Conservation (phyloP, 495 filamentous ascomycete genomes). For the Penicillium cataractarum region DNA sequence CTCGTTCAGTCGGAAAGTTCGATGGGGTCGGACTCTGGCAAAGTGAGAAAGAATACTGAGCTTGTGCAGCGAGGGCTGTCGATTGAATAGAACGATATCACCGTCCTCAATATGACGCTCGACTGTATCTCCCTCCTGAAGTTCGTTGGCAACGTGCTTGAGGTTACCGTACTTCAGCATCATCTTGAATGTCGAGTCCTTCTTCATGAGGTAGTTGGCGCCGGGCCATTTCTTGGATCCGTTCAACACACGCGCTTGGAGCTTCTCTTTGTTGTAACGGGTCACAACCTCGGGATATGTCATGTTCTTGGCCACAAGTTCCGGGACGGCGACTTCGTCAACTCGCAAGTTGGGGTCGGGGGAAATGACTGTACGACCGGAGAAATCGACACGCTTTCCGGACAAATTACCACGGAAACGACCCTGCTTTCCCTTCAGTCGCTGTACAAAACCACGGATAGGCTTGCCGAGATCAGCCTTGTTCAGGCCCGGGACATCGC, state of each 20-base stretch:
- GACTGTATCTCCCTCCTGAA: conserved; percentile 84
- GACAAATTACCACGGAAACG: conserved; percentile 96
- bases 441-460: conserved; percentile 91
- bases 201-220: conserved; percentile 80
- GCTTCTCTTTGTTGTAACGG: conserved; percentile 78
- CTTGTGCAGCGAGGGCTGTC: conserved; percentile 96
- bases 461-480: conserved; percentile 74
- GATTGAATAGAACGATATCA: conserved; percentile 97
- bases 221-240: conserved; percentile 82
- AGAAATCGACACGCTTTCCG: conserved; percentile 98
- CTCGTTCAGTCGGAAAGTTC: conserved; percentile 96
- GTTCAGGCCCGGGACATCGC: conserved; percentile 87
- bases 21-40: conserved; percentile 90
- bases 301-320: conserved; percentile 87
- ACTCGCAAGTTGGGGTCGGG: conserved; percentile 94
- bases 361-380: conserved; percentile 94
- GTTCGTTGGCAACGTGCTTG: conserved; percentile 64
- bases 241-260: conserved; percentile 69
- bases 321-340: conserved; percentile 90
- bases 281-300: conserved; percentile 92
- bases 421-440: conserved; percentile 95
- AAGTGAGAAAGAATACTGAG: conserved; percentile 95
- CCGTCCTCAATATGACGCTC: conserved; percentile 95
- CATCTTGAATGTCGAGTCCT: conserved; percentile 66
- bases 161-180: conserved; percentile 75